Base-by-base conservation (phyloP, 2,329 filamentous ascomycete genomes). In the Chaetoscypha palmicola region DNA sequence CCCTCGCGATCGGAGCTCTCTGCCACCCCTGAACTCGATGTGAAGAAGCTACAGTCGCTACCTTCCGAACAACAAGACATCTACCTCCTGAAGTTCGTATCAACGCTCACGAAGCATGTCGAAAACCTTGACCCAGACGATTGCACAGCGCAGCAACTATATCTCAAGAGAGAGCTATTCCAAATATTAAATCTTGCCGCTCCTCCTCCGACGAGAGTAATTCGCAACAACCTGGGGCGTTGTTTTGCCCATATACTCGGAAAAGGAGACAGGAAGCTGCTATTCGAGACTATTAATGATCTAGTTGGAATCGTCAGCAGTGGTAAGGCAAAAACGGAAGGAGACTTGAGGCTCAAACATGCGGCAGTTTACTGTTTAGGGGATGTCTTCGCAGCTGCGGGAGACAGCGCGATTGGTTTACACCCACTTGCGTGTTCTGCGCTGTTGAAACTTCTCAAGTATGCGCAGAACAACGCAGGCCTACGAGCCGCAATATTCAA, bases 51-150 rank as follows among this genome's bases (percentile, higher is more conserved):
- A 37, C 84, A 95, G 66, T 76, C 86, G 41, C 78, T 97, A 36
- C 87, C 91, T 33, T 80, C 86, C 42, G 92, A 98, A 68, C 92
- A 98, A 65, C 92, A 98, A 67, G 90, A 96, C 59, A 78, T 98
- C 10, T 94, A 92, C 65, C 77, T 98, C 50, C 74, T 98, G 48
- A 94, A 83, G 20, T 96, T 94, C 62, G 84, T 90, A 26, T 84
- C 89, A 21, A 79, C 84, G 48, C 74, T 98, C 44, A 83, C 81
- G 50, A 84, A 83, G 55, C 86, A 96, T 72, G 85, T 94, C 34
- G 73, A 81, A 42, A 70, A 70, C 12, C 76, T 97, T 36, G 77
- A 80, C 41, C 73, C 80, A 49, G 87, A 95, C 55, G 85, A 86
- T 61, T 85, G 90, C 54, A 91, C 86, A 17, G 78, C 86, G 10